Evolutionary conservation across 208 protist genomes (phyloP).

Genomic region (Acanthamoeba lenticulata): DNA sequence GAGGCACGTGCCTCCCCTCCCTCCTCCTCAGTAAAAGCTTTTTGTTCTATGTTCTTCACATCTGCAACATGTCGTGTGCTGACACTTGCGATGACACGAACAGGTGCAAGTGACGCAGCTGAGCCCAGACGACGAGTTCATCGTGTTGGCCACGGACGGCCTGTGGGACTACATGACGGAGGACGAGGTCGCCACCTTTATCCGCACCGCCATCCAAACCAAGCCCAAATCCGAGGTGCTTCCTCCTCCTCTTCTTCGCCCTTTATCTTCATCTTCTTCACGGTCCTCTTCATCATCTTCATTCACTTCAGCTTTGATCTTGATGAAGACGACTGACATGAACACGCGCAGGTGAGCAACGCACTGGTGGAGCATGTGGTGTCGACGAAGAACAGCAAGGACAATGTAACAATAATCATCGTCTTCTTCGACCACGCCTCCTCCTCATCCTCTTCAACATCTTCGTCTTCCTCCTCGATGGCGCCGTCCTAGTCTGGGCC

Average conservation of each 20-base stretch:
- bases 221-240: not conserved
- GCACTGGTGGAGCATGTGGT: not conserved
- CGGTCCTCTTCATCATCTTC: too few species aligned
- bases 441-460: not conserved
- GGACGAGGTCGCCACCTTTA: not conserved
- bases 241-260: not conserved
- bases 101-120: constrained; percentile 19
- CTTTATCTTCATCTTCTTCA: too few species aligned
- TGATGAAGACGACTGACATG: not conserved
- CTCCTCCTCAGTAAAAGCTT: too few species aligned
- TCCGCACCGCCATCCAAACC: not conserved
- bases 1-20: not conserved
- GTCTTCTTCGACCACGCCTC: constrained; percentile 9
- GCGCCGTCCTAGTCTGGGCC: not conserved
- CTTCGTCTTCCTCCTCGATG: not conserved
- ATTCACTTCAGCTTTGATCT: not conserved
- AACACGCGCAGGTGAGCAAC: not conserved
- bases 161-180: constrained; percentile 38
- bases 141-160: constrained; percentile 21
- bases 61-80: too few species aligned
- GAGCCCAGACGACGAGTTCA: constrained; percentile 13
- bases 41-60: too few species aligned
- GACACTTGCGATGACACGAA: too few species aligned
- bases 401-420: constrained; percentile 39
- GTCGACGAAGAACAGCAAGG: not conserved